Percentiles rank a stretch among this genome's conserved stretches.
Conservation (phyloP, 345 rosid genomes). For the Camelina sativa region DNA sequence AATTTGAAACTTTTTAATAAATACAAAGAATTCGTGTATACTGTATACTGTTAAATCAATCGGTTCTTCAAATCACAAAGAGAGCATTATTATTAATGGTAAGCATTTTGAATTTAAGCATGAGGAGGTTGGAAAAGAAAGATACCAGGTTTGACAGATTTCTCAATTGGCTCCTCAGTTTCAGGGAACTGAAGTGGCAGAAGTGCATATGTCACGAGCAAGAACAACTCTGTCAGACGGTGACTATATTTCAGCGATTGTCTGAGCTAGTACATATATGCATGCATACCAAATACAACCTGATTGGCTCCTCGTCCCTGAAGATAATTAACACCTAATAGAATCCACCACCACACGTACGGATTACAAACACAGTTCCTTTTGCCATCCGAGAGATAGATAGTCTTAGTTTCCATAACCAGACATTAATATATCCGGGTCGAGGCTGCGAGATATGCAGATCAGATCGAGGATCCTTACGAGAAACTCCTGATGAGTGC, state of each 20-base stretch:
- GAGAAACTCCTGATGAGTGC: slow-evolving; percentile 34
- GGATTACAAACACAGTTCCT: not conserved
- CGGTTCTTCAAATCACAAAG: too few species aligned
- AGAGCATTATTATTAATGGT: too few species aligned
- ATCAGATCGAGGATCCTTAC: not conserved
- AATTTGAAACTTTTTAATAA: too few species aligned
- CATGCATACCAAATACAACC: slow-evolving; percentile 38
- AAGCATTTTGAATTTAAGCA: too few species aligned
- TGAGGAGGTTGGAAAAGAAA: not conserved
- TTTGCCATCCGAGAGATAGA: too few species aligned
- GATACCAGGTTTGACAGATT: slow-evolving; percentile 16
- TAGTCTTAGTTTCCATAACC: too few species aligned
- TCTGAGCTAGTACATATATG: slow-evolving; percentile 43
- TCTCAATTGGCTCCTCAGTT: slow-evolving; percentile 33
- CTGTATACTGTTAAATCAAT: too few species aligned
- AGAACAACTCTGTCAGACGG: not conserved
- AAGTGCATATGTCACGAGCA: not conserved
- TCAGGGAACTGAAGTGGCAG: slow-evolving; percentile 38
- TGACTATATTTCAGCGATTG: slow-evolving; percentile 51
- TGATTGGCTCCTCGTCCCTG: slow-evolving; percentile 53
- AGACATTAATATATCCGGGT: too few species aligned
- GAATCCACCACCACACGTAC: slow-evolving; percentile 23
- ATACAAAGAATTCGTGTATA: too few species aligned
- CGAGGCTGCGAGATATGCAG: slow-evolving; percentile 31
- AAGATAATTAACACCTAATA: slow-evolving; percentile 20